Base-by-base conservation (phyloP, 768 basidiomycete genomes). In the Suillus decipiens region DNA sequence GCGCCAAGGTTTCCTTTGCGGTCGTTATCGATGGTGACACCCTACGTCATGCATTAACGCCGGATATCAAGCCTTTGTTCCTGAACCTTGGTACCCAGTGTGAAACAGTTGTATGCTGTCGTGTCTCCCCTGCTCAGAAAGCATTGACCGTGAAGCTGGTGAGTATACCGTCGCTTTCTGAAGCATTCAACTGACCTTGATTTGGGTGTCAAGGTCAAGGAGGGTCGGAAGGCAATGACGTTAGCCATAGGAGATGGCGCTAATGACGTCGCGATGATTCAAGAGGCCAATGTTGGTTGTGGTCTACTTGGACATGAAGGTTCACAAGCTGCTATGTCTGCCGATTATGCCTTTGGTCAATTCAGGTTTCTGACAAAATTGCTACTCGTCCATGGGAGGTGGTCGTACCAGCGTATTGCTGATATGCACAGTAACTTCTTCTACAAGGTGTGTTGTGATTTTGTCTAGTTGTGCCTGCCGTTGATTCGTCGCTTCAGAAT, bases 221-320 rank as follows among this genome's bases (percentile, higher is more conserved):
- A 98, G 68, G 96, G 96, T 11, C 86, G 90, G 54, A 89, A 93
- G 57, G 95, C 95, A 0, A 97, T 98, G 96, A 96, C 96, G 1
- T 76, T 99, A 34, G 92, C 96, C 0, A 99, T 99, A 60, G 96
- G 96, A 11, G 96, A 99, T 69, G 95, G 94, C 61, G 96, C 96
- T 17, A 99, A 99, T 71, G 96, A 99, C 71, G 96, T 99, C 28
- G 95, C 96, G 7, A 99, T 99, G 96, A 99, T 99, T 63, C 96
- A 99, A 73, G 96, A 96, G 71, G 96, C 96, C n/a, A 95, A 99
- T 74, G 90, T 99, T 67, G 96, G 96, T 3, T 93, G 95, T 71
- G 96, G 96, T 24, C 79, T 99, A 33, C 86, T 93, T 68, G 96
- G 96, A 51, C 84, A 96, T 42, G 96, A 99, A 74, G 96, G 96